A percentile compares a stretch with the other conserved stretches of the same genome.
Conservation (phyloP, 306 rosid species). For the Astragalus glycyphyllos region DNA sequence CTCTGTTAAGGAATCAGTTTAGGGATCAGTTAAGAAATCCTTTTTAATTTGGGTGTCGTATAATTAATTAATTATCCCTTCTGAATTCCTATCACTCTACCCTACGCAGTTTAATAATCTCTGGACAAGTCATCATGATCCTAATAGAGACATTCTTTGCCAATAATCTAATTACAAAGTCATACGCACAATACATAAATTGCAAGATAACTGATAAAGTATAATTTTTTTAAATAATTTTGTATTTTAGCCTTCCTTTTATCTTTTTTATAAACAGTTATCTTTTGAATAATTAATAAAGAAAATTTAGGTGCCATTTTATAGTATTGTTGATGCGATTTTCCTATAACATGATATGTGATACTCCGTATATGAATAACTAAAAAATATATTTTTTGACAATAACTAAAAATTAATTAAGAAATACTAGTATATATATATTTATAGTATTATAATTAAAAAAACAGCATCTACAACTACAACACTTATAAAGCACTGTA, state of each 20-base stretch:
- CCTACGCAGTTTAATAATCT: background rate
- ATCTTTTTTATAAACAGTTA: background rate
- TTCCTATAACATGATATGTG: no score
- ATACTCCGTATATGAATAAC: no score
- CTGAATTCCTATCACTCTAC: background rate
- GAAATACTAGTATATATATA: no score
- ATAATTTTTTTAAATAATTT: conserved; percentile 22
- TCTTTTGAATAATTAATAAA: no score
- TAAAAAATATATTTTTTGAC: no score
- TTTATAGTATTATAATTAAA: no score
- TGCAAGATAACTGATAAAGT: conserved; percentile 37
- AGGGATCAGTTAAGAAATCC: conserved; percentile 93
- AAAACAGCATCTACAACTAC: no score
- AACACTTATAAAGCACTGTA: no score
- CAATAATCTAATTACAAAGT: conserved; percentile 40
- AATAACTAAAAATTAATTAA: no score
- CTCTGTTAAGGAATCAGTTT: conserved; percentile 65
- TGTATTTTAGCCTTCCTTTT: background rate
- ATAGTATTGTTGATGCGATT: no score
- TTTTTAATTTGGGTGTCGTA: conserved; percentile 40
- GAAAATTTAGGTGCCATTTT: no score
- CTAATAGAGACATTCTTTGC: conserved; percentile 45
- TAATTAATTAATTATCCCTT: conserved; percentile 11
- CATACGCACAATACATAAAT: conserved; percentile 10
- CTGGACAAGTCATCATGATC: conserved; percentile 27